Base-by-base conservation (phyloP, 805 yeast species). In the Candida gorgasii region DNA sequence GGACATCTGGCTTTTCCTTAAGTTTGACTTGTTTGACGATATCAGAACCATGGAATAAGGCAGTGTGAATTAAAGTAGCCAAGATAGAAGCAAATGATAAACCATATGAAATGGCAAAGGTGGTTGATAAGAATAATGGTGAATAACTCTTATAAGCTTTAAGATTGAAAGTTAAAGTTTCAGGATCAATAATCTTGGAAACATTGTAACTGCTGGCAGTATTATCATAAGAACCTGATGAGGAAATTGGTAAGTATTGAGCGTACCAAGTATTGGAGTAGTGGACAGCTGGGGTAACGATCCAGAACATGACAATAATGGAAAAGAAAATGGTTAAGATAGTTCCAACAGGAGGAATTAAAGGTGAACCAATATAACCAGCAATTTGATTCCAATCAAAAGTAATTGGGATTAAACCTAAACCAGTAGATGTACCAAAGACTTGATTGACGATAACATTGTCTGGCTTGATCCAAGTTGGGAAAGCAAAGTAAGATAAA, bases 391-490 rank as follows among this genome's bases (percentile, higher is more conserved):
- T 78, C 51, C 53, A 47, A 35, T 48, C 51, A 40, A 48, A 48
- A 22, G 51, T 46, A 34, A 82, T 57, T 8, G 89, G 89, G 49
- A 81, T 59, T 56, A 81, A 54, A 15, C 87, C 89, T 45, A 83
- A 62, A 11, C 90, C 90, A 12, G 78, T 62, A 8, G 63, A 47
- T 5, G 76, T 67, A 37, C 92, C 92, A 50, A 84, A 83, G 13
- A 84, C 64, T 53, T 79, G 84, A 51, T 80, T 82, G 15, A 83
- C 72, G n/a, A 73, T 71, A 40, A 75, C 75, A 55, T 79, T 79
- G 32, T 78, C 60, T n/a, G 79, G 78, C n/a, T 57, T 70, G 36
- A 80, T 80, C 89, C 89, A 84, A 15, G 83, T 70, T 31, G 81
- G 76, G 72, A 83, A 80, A 4, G 82, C 76, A 53, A 85, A 80